Base-by-base conservation (phyloP, 164 flowering plant species). In the Cinnamomum micranthum region DNA sequence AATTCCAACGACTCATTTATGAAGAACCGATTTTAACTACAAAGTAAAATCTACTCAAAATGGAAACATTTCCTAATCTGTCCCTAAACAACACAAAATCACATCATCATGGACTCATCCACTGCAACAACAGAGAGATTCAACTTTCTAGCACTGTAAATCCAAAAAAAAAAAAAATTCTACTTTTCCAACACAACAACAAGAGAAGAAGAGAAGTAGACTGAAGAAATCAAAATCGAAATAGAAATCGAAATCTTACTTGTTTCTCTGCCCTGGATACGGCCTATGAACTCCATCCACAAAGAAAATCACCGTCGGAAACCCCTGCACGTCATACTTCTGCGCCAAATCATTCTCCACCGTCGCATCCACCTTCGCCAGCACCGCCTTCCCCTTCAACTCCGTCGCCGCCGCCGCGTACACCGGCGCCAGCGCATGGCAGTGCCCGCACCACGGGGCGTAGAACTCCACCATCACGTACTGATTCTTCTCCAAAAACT, bases 381-480 rank as follows among this genome's bases (percentile, higher is more conserved):
- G 83, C 68, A 74, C 85, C 75, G 88, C 85, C 71, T 87, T 87
- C 20, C 73, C 88, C 80, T 88, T 93, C 80, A 95, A 77, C 85
- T 89, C 97, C 58, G 97, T 89, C 6, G 98, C 98, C 0, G 98
- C 98, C 1, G 91, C 94, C 2, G 97, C 97, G 64, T 90, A 95
- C 81, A 88, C 97, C 62, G 97, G 98, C 59, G 97, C 90, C 68
- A 95, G 78, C 1, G 88, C 79, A 82, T 93, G 87, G 82, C 97
- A 95, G 68, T 93, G 97, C 0, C 94, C 97, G 67, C 97, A 95
- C 98, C 98, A 95, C 69, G 97, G 94, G 25, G 97, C 98, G 65
- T 95, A 95, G 76, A 95, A 95, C 78, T 91, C 97, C 68, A 93
- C 97, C 97, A 95, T 87, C 69, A 90, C 94, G 66, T 80, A 88